phyloP scores from a whole-genome alignment of 192 early-diverging fungal genomes.

The Chytriomyces sp. region DNA sequence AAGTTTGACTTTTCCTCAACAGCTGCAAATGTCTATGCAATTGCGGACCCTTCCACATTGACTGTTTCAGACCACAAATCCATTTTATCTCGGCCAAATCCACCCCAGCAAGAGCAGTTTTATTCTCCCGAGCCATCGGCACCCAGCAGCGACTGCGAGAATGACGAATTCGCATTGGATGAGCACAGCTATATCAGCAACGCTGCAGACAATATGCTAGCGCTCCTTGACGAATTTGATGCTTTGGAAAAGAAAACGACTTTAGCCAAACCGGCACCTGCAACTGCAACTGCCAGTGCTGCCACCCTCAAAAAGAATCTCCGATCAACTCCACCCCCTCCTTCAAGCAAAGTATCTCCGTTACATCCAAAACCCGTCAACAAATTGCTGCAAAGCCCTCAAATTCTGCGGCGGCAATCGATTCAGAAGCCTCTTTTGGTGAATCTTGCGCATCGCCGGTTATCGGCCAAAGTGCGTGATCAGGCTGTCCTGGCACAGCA shows the following conservation, averaged over 20 bases:
- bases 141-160: not conserved
- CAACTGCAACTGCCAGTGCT: not conserved
- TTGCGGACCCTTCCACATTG: not conserved
- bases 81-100: not conserved
- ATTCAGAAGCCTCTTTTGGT: not conserved
- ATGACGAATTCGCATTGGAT: slow-evolving; percentile 1
- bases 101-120: not conserved
- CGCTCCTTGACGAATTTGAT: slow-evolving; percentile 9
- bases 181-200: slow-evolving; percentile 13
- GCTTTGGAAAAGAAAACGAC: not conserved
- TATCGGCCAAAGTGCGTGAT: slow-evolving; percentile 8
- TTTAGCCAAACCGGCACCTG: not conserved
- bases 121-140: too few relatives aligned
- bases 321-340: not conserved
- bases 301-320: not conserved
- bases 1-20: not conserved
- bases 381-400: not conserved
- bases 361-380: slow-evolving; percentile 1
- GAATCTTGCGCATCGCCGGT: slow-evolving; percentile 13
- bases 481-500: not conserved
- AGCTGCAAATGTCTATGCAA: not conserved
- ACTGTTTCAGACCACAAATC: not conserved
- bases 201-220: slow-evolving; percentile 20
- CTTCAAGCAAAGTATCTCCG: not conserved
- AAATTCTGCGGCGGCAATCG: not conserved